Percentiles rank a stretch among this genome's conserved stretches.
Conservation (phyloP, 192 early-diverging fungal genomes). For the Coemansia sp. region DNA sequence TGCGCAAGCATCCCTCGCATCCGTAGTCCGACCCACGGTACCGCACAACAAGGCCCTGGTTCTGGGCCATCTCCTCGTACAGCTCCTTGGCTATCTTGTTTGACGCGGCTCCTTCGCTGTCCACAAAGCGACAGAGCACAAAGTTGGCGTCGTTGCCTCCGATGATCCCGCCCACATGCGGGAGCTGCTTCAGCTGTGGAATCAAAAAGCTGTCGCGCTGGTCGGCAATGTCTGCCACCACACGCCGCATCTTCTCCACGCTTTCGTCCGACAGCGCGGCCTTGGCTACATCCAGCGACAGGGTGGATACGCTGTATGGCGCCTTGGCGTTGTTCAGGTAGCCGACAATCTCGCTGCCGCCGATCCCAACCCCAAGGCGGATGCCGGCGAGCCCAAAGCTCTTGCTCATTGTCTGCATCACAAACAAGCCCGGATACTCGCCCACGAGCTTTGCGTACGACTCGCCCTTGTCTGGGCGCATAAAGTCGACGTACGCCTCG, state of each 20-base stretch:
- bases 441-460: slow-evolving; percentile 75
- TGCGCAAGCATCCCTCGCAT: slow-evolving; percentile 89
- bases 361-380: slow-evolving; percentile 84
- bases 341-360: slow-evolving; percentile 73
- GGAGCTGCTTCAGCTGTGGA: slow-evolving; percentile 59
- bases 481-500: slow-evolving; percentile 99
- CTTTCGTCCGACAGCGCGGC: slow-evolving; percentile 75
- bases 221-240: slow-evolving; percentile 58
- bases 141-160: slow-evolving; percentile 96
- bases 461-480: slow-evolving; percentile 61
- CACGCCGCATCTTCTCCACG: slow-evolving; percentile 65
- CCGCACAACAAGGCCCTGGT: slow-evolving; percentile 86
- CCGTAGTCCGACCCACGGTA: slow-evolving; percentile 92
- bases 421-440: slow-evolving; percentile 90
- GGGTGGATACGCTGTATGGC: slow-evolving; percentile 96
- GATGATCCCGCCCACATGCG: slow-evolving; percentile 70
- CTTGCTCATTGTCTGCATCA: slow-evolving; percentile 98
- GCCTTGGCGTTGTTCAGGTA: slow-evolving; percentile 98
- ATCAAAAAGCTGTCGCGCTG: slow-evolving; percentile 71
- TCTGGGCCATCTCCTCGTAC: slow-evolving; percentile 85
- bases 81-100: slow-evolving; percentile 71
- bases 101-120: slow-evolving; percentile 60
- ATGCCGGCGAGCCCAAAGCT: slow-evolving; percentile 98
- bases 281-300: slow-evolving; percentile 75
- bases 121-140: slow-evolving; percentile 81